These are phyloP conservation scores for Marasmius fiardii DNA, from an alignment of 1,284 basidiomycete species.

Conservation along the genomic window DNA sequence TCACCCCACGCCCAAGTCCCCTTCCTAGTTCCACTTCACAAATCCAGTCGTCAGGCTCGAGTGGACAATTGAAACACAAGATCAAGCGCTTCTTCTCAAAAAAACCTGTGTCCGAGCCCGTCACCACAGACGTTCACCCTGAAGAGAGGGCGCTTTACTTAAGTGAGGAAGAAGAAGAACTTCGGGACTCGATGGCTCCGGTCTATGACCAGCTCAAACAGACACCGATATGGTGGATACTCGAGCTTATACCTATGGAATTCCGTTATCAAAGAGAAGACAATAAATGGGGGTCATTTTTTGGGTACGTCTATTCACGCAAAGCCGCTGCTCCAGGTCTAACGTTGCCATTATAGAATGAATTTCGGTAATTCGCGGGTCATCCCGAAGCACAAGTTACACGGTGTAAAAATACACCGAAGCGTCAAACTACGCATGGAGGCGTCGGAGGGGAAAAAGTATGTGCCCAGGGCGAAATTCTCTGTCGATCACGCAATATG, in stretches of 20 bases:
- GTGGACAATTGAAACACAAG: slow-evolving; percentile 6
- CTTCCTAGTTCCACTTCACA: slow-evolving; percentile 9
- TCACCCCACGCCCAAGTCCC: slow-evolving; percentile 18
- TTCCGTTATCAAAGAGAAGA: slow-evolving; percentile 28
- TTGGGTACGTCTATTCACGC: slow-evolving; percentile 10
- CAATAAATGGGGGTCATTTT: slow-evolving; percentile 20
- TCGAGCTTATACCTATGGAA: slow-evolving; percentile 36
- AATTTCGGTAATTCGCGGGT: slow-evolving; percentile 28
- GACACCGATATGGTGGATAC: slow-evolving; percentile 39
- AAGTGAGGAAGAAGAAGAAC: slow-evolving; percentile 40
- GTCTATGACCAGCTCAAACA: slow-evolving; percentile 43
- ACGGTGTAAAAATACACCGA: slow-evolving; percentile 27
- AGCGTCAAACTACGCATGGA: slow-evolving; percentile 22
- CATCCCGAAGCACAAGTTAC: slow-evolving; percentile 19
- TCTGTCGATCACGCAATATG: background rate
- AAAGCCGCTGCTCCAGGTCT: background rate
- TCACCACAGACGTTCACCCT: background rate
- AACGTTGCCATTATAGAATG: slow-evolving; percentile 15
- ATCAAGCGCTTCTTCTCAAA: background rate
- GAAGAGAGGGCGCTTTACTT: slow-evolving; percentile 4
- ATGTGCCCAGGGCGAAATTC: background rate
- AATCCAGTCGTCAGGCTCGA: slow-evolving; percentile 15
- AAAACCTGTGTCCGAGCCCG: background rate
- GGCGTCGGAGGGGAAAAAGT: slow-evolving; percentile 14
- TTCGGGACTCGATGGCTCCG: slow-evolving; percentile 36